phyloP scores from a whole-genome alignment of 2,329 filamentous ascomycete species.

The Aureobasidium musti region DNA sequence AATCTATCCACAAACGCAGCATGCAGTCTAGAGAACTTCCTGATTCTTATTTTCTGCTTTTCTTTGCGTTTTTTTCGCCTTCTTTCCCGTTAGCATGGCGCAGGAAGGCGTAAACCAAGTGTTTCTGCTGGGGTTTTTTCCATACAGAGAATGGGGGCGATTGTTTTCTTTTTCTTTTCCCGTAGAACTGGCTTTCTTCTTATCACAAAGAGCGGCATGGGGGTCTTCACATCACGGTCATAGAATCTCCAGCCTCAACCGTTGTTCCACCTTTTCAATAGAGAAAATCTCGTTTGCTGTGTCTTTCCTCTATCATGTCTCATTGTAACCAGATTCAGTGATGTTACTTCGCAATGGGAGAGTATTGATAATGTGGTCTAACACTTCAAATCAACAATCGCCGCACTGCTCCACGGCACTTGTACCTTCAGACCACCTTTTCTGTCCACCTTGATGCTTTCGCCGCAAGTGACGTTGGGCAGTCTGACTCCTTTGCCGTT shows the following conservation, averaged over 20 bases:
- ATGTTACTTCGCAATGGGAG: no score
- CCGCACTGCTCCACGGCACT: constrained; percentile 30
- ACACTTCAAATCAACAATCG: constrained; percentile 3
- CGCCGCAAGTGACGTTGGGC: constrained; percentile 57
- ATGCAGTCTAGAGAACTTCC: background rate
- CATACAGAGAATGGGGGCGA: background rate
- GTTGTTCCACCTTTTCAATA: background rate
- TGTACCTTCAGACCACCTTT: constrained; percentile 6
- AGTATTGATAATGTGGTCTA: no score
- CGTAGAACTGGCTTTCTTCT: background rate
- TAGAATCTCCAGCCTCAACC: background rate
- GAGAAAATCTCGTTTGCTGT: background rate
- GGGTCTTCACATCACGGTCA: background rate
- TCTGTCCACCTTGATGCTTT: constrained; percentile 42
- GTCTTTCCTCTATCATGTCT: background rate
- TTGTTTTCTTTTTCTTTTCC: background rate
- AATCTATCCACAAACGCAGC: background rate
- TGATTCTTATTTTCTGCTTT: background rate
- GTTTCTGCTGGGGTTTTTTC: background rate
- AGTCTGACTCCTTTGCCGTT: constrained; percentile 56
- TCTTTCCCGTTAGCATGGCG: constrained; percentile 6
- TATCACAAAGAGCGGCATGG: background rate
- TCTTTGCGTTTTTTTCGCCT: background rate
- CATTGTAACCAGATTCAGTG: no score
- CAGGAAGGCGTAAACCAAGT: background rate